These are phyloP conservation scores for Aspergillus puulaauensis DNA, from an alignment of 2,329 filamentous ascomycete species.

Conservation along the genomic window DNA sequence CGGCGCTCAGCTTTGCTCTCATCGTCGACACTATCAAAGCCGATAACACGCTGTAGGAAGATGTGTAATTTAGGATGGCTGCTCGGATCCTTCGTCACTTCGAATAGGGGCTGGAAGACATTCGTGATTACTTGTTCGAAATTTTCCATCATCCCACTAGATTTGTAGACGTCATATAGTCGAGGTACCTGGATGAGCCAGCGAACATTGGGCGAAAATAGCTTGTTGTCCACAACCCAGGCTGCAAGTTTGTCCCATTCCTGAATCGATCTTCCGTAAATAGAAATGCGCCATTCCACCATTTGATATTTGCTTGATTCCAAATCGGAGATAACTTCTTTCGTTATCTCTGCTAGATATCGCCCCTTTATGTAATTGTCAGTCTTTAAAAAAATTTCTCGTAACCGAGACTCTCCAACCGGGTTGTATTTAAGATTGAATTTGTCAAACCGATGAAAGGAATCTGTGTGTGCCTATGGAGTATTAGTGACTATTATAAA, in stretches of 20 bases:
- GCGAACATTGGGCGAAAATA: slow-evolving; percentile 95
- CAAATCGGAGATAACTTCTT: slow-evolving; percentile 94
- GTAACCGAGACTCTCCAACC: slow-evolving; percentile 87
- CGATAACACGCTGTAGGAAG: slow-evolving; percentile 91
- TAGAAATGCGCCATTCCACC: slow-evolving; percentile 98
- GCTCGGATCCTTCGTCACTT: slow-evolving; percentile 83
- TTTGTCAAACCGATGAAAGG: slow-evolving; percentile 98
- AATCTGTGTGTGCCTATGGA: slow-evolving; percentile 82
- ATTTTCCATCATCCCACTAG: slow-evolving; percentile 77
- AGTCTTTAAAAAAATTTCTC: slow-evolving; percentile 98
- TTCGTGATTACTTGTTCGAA: slow-evolving; percentile 91
- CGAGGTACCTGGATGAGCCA: slow-evolving; percentile 96
- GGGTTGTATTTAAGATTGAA: slow-evolving; percentile 99
- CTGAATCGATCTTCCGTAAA: slow-evolving; percentile 87
- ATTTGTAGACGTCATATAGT: slow-evolving; percentile 94
- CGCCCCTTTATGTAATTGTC: slow-evolving; percentile 96
- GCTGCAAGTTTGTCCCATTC: slow-evolving; percentile 98
- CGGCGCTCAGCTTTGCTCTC: slow-evolving; percentile 95
- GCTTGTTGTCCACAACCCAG: slow-evolving; percentile 97
- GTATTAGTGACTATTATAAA: slow-evolving; percentile 10
- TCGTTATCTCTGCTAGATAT: slow-evolving; percentile 95
- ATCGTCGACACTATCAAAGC: slow-evolving; percentile 96
- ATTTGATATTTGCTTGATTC: slow-evolving; percentile 99
- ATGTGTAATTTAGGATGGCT: slow-evolving; percentile 91
- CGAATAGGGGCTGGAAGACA: slow-evolving; percentile 89